A percentile compares a stretch with the other conserved stretches of the same genome.
phyloP scores from a whole-genome alignment of 2,329 filamentous ascomycete genomes.

The Arachnopeziza araneosa region DNA sequence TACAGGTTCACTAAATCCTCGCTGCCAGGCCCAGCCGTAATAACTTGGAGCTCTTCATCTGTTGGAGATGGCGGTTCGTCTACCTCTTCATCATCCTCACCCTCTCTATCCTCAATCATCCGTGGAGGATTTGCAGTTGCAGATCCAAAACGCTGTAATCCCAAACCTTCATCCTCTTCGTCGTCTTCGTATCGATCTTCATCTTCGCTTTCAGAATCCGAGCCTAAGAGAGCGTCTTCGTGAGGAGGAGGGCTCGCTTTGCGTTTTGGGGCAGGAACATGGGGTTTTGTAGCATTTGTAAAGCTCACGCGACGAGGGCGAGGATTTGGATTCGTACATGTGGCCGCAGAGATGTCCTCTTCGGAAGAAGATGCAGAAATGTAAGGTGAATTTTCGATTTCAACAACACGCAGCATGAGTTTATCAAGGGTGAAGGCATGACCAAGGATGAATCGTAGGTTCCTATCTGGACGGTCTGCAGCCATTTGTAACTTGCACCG shows the following conservation, averaged over 20 bases:
- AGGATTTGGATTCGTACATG: not conserved
- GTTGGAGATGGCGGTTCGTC: constrained; percentile 5
- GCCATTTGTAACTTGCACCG: constrained; percentile 20
- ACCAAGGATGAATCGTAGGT: constrained; percentile 20
- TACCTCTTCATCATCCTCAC: constrained; percentile 7
- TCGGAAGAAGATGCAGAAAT: not conserved
- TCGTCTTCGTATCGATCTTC: constrained; percentile 10
- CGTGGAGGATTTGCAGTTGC: constrained; percentile 15
- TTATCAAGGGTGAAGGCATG: constrained; percentile 23
- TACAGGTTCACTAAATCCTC: constrained; percentile 15
- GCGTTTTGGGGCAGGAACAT: not conserved
- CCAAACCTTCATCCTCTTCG: constrained; percentile 15
- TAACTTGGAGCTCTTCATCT: constrained; percentile 13
- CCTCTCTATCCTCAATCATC: constrained; percentile 15
- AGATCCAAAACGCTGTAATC: constrained; percentile 15
- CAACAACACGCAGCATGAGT: constrained; percentile 16
- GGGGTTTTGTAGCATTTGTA: not conserved
- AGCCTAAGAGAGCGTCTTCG: not conserved
- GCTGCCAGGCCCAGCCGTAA: constrained; percentile 11
- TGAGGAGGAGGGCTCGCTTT: not conserved
- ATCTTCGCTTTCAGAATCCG: constrained; percentile 3
- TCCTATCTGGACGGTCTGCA: constrained; percentile 18
- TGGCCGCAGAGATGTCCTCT: not conserved
- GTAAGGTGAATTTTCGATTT: constrained; percentile 15
- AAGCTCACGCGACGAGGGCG: not conserved